phyloP scores from a whole-genome alignment of 202 grass and related monocot genomes.

The Musa balbisiana region DNA sequence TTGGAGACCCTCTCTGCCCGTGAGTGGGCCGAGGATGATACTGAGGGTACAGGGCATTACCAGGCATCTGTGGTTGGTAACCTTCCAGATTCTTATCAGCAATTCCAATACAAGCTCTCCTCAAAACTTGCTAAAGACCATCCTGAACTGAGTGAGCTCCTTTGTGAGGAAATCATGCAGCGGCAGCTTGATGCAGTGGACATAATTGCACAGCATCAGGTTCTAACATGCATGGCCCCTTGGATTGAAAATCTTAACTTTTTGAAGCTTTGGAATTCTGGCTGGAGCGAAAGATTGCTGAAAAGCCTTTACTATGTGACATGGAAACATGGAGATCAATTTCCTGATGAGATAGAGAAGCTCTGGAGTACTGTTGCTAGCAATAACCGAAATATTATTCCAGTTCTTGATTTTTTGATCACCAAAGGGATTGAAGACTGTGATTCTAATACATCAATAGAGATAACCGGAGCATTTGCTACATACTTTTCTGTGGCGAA shows the following conservation, averaged over 20 bases:
- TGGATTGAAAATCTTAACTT: conserved; percentile 96
- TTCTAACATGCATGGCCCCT: conserved; percentile 90
- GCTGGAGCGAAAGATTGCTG: conserved; percentile 81
- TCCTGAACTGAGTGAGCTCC: conserved; percentile 82
- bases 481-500: conserved; percentile 91
- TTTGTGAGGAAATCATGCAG: conserved; percentile 89
- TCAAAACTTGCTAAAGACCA: conserved; percentile 93
- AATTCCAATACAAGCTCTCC: conserved; percentile 94
- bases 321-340: conserved; percentile 83
- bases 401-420: conserved; percentile 87
- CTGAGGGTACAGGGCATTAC: conserved; percentile 75
- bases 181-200: conserved; percentile 89
- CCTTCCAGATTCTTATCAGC: conserved; percentile 89
- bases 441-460: conserved; percentile 83
- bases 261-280: conserved; percentile 70
- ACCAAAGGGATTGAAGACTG: conserved; percentile 91
- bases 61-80: conserved; percentile 95
- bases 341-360: conserved; percentile 96
- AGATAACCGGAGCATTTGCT: conserved; percentile 86
- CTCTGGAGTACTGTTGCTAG: conserved; percentile 85
- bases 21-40: conserved; percentile 91
- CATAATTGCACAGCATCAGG: conserved; percentile 96
- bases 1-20: conserved; percentile 88
- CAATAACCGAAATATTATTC: conserved; percentile 84
- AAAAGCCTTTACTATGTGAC: conserved; percentile 97